Base-by-base conservation (phyloP, 2,329 filamentous ascomycete species). In the Penicillium paneum region DNA sequence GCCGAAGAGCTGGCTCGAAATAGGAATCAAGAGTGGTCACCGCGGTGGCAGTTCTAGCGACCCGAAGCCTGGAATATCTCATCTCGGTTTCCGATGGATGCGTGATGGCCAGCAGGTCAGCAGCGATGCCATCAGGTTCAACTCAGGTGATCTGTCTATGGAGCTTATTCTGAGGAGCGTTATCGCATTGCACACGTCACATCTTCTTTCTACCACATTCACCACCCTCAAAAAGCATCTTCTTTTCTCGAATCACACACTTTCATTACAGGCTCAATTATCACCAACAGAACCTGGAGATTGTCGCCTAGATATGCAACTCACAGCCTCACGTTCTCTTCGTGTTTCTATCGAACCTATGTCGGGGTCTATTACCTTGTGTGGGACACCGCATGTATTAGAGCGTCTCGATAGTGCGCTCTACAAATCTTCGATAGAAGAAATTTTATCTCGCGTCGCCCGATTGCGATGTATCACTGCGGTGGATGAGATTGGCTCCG, bases 1-100 rank as follows among this genome's bases (percentile, higher is more conserved):
- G 0, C 79, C 83, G 15, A 96, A 95, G 76, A 96, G 86, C 70
- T 99, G 94, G 93, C 79, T 99, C 44, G 87, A 97, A 60, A 79
- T 99, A 47, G 92, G 91, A 10, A 83, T 96, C 34, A 74, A 70
- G 46, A 66, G 67, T 40, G 68, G 70, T 29, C 54, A 55, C 41
- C 50, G 41, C 44, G 39, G 24, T 35, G 49, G 52, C 31, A 53
- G 61, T 44, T 52, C 36, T 26, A 40, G 44, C 34, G 31, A 52
- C 29, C 34, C 43, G 12, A 41, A 38, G 24, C 50, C 60, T 17
- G 59, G 64, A 24, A 56, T 69, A 15, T 67, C 77, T 8, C 67
- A 62, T 52, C 63, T 79, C 36, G 70, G 70, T 26, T 54, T 79
- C 52, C 86, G 90, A 60, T 99, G 94, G 93, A 91, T 95, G 71